Evolutionary conservation across 2,329 filamentous ascomycete genomes (phyloP).

Genomic region (Colletotrichum godetiae): DNA sequence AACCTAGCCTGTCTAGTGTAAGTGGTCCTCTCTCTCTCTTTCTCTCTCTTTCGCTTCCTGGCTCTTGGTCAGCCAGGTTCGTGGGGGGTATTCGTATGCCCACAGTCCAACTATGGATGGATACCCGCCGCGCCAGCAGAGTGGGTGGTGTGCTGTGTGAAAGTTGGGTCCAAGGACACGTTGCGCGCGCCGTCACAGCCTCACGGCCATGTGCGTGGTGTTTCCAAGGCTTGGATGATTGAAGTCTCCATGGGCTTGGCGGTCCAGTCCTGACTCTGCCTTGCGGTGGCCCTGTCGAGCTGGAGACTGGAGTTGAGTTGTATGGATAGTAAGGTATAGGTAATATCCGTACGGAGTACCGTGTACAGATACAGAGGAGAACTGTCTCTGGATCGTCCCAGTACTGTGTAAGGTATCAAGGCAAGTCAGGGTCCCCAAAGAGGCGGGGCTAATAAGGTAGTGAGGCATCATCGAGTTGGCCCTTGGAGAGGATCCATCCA

Average conservation of each 20-base stretch:
- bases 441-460: background rate
- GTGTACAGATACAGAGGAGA: background rate
- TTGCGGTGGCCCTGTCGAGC: background rate
- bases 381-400: background rate
- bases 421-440: background rate
- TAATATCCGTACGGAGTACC: too few species aligned
- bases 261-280: background rate
- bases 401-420: background rate
- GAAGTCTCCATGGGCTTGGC: background rate
- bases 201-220: too few species aligned
- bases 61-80: background rate
- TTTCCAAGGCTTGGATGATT: background rate
- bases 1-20: background rate
- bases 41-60: too few species aligned
- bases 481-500: background rate
- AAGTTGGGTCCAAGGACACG: too few species aligned
- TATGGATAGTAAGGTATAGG: background rate
- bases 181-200: too few species aligned
- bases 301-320: background rate
- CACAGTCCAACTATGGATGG: too few species aligned
- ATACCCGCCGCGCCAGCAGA: too few species aligned
- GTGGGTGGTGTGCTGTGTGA: too few species aligned
- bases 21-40: background rate
- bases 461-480: background rate
- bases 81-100: background rate